Conservation (phyloP, 169 alveolate species). For the Eimeria sp. region DNA sequence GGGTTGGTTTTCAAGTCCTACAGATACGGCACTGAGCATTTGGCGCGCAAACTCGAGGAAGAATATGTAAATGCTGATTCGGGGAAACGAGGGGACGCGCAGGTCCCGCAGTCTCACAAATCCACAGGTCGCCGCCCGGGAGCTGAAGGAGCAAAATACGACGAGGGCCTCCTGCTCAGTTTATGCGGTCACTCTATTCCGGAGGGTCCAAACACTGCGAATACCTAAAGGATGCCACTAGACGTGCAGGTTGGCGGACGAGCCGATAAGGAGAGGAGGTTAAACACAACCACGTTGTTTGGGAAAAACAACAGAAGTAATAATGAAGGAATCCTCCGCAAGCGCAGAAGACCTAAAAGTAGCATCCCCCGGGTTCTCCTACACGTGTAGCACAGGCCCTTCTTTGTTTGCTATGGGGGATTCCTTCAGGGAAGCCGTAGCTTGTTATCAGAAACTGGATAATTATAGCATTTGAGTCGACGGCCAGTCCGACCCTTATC, state of each 20-base stretch:
- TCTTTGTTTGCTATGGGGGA: neutral
- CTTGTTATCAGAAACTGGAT: neutral
- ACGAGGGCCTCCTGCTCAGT: neutral
- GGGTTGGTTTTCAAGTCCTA: slow-evolving; percentile 13
- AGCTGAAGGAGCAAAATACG: neutral
- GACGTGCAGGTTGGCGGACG: neutral
- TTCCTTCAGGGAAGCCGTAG: neutral
- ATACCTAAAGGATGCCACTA: neutral
- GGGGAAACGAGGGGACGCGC: neutral
- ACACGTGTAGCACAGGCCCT: neutral
- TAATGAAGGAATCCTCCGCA: neutral
- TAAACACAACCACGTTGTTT: neutral
- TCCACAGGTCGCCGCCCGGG: neutral
- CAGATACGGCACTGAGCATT: neutral
- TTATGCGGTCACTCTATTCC: neutral
- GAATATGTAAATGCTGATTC: neutral
- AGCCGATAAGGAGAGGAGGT: neutral
- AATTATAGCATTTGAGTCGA: neutral
- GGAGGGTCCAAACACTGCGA: neutral
- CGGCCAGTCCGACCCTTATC: neutral
- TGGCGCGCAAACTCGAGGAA: neutral
- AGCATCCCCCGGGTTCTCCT: neutral
- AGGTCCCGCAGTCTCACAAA: neutral
- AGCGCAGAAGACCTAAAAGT: neutral
- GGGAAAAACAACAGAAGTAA: neutral